These are phyloP conservation scores for Cornus florida DNA, from an alignment of 148 eudicot genomes.

Conservation along the genomic window DNA sequence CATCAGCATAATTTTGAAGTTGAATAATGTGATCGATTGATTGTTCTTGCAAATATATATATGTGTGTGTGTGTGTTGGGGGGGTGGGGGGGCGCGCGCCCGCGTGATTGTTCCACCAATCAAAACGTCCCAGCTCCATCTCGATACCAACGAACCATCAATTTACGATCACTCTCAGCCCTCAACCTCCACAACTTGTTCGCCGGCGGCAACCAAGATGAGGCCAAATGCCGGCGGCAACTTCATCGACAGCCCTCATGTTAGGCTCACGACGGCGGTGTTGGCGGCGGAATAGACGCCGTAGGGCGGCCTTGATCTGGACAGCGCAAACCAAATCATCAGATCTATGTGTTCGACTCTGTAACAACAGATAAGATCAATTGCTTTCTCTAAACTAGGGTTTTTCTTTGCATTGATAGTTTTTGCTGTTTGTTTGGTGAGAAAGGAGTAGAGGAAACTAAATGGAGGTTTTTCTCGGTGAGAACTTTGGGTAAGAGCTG, in stretches of 20 bases:
- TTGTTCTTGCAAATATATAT: too few species aligned
- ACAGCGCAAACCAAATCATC: conserved; percentile 48
- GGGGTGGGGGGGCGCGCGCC: too few species aligned
- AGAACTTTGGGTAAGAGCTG: not conserved
- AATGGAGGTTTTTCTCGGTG: not conserved
- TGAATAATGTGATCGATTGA: too few species aligned
- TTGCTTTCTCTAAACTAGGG: not conserved
- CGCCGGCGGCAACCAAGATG: conserved; percentile 18
- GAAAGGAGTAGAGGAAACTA: not conserved
- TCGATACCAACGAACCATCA: too few species aligned
- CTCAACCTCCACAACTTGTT: conserved; percentile 23
- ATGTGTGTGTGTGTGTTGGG: too few species aligned
- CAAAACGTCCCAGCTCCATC: too few species aligned
- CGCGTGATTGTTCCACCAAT: too few species aligned
- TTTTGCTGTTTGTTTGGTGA: not conserved
- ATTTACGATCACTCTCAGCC: conserved; percentile 34
- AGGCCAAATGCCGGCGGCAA: conserved; percentile 25
- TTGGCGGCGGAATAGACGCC: conserved; percentile 27
- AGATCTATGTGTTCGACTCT: conserved; percentile 68
- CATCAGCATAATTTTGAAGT: too few species aligned
- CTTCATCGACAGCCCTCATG: conserved; percentile 24
- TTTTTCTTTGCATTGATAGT: not conserved
- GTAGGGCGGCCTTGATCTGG: conserved; percentile 24
- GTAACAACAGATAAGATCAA: conserved; percentile 66
- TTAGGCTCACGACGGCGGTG: conserved; percentile 32